Percentiles rank a stretch among this genome's conserved stretches.
Evolutionary conservation across 2,329 filamentous ascomycete genomes (phyloP).

Genomic region (Penicillium sp.): DNA sequence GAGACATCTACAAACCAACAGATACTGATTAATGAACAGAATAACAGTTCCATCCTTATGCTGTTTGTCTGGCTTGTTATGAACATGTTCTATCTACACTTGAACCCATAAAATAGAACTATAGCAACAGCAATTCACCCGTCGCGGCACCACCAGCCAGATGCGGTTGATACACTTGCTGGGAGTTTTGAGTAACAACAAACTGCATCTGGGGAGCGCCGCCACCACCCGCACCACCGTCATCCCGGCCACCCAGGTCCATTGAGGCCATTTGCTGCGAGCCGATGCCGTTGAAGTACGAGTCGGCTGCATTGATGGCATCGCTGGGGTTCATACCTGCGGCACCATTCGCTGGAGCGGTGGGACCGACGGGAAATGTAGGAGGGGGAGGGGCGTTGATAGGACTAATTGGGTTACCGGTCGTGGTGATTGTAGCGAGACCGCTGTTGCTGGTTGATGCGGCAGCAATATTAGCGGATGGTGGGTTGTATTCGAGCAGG

Average conservation of each 20-base stretch:
- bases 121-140: slow-evolving; percentile 69
- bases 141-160: slow-evolving; percentile 63
- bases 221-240: slow-evolving; percentile 64
- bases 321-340: slow-evolving; percentile 58
- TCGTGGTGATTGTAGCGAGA: slow-evolving; percentile 32
- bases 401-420: slow-evolving; percentile 28
- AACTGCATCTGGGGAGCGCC: slow-evolving; percentile 51
- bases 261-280: slow-evolving; percentile 70
- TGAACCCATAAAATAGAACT: slow-evolving; percentile 21
- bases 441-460: slow-evolving; percentile 29
- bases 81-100: slow-evolving; percentile 18
- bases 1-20: too few species aligned
- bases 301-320: slow-evolving; percentile 80
- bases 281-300: slow-evolving; percentile 80
- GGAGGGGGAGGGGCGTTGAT: slow-evolving; percentile 25
- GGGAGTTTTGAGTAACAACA: slow-evolving; percentile 78
- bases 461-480: slow-evolving; percentile 30
- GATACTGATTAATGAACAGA: slow-evolving; percentile 3
- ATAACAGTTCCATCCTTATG: slow-evolving; percentile 12
- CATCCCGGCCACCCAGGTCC: slow-evolving; percentile 62
- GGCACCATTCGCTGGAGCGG: slow-evolving; percentile 77
- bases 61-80: too few species aligned
- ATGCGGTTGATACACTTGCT: slow-evolving; percentile 70
- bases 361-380: slow-evolving; percentile 55
- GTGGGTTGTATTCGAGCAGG: slow-evolving; percentile 38